Base-by-base conservation (phyloP, 2,329 filamentous ascomycete species). In the Clarireedia sp. region DNA sequence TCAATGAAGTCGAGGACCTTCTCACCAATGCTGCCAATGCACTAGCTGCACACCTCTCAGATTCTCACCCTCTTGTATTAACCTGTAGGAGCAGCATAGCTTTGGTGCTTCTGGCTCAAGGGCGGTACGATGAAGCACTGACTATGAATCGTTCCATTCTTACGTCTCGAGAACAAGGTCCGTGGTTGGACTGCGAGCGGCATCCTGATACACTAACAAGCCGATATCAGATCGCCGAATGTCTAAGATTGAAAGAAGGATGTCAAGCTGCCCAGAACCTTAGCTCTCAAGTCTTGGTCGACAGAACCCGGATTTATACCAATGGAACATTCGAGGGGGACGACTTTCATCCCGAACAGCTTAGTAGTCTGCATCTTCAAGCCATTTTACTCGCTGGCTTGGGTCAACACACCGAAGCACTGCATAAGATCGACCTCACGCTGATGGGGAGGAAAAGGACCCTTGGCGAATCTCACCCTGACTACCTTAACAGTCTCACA, bases 151-250 rank as follows among this genome's bases (percentile, higher is more conserved):
- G 54, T 17, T 41, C 54, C 6, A 58, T 57, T 9, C 47, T 66
- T 6, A 51, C 54, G 33, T 48, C 56, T 3, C 54, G 62, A 41
- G 54, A 61, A 23, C 41, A 59, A 24, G 64, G 61, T 4, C 64
- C 62, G n/a, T 63, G 64, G 64, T 46, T 57, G 17, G 59, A 65
- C 8, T 43, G 60, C 19, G 55, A 59, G 16, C 58, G 56, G 17
- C 63, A 66, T 49, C 64, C 64, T 1, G 63, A 66, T 29, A 64
- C 61, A n/a, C 46, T 66, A 19, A 63, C 57, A 7, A 66, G 62
- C 40, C 60, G 60, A n/a, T 59, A 66, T 46, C 59, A 63, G 24
- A 55, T 66, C 12, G 59, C 62, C 5, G 59, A 63, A 52, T 55
- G 62, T 12, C 24, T 66, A 3, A 57, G 59, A 10, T 48, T 58